Conservation (phyloP, 148 eudicot species). For the Rhododendron henanense region DNA sequence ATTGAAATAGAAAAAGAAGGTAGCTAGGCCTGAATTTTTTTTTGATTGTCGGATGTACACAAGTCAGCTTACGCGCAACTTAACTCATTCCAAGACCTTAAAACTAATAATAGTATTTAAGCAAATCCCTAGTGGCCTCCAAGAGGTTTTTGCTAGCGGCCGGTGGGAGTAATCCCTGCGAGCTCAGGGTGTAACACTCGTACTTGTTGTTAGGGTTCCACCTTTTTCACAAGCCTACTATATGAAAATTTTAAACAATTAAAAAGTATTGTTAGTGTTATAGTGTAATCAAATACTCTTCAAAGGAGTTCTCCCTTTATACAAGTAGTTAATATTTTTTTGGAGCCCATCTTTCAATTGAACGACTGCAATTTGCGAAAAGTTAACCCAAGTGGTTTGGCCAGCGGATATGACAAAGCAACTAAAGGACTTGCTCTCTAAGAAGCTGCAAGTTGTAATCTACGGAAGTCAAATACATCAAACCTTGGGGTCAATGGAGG, state of each 20-base stretch:
- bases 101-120: too few species aligned
- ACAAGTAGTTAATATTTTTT: background rate
- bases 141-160: background rate
- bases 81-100: background rate
- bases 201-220: background rate
- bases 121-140: background rate
- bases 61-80: too few species aligned
- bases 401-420: too few species aligned
- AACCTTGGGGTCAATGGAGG: too few species aligned
- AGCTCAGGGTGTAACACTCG: background rate
- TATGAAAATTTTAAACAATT: background rate
- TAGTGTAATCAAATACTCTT: background rate
- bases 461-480: too few species aligned
- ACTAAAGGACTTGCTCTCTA: too few species aligned
- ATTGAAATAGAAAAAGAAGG: background rate
- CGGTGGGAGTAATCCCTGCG: background rate
- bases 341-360: background rate
- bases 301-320: background rate
- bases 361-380: background rate
- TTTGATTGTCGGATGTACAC: background rate
- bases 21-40: background rate
- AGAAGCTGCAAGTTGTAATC: too few species aligned
- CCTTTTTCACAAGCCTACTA: background rate
- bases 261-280: background rate
- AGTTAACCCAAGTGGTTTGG: too few species aligned